phyloP scores from a whole-genome alignment of 257 asterid species.

The Haberlea rhodopensis region DNA sequence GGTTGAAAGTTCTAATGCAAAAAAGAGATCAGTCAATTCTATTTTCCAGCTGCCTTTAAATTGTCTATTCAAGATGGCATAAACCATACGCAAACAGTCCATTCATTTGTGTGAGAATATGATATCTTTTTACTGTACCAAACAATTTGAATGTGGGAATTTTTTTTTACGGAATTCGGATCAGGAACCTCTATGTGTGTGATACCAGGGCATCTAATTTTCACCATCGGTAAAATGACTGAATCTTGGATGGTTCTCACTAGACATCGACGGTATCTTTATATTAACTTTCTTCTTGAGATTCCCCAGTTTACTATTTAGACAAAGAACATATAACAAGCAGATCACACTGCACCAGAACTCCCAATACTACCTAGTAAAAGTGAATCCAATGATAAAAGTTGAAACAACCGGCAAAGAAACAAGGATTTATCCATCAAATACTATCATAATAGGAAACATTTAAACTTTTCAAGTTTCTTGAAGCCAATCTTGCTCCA shows the following conservation, averaged over 20 bases:
- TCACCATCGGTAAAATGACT: too few species aligned
- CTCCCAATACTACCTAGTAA: not conserved
- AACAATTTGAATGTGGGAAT: too few species aligned
- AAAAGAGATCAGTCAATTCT: not conserved
- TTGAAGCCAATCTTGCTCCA: not conserved
- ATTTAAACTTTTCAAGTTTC: too few species aligned
- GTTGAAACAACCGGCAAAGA: too few species aligned
- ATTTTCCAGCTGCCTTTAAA: not conserved
- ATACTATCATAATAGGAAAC: not conserved
- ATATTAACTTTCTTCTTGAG: not conserved
- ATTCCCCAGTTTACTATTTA: not conserved
- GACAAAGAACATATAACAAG: not conserved
- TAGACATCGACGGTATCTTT: too few species aligned
- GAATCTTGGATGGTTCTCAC: too few species aligned
- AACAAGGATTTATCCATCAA: not conserved
- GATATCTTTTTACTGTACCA: not conserved
- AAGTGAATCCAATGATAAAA: not conserved
- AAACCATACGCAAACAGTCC: not conserved
- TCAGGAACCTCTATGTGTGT: too few species aligned
- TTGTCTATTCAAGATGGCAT: not conserved
- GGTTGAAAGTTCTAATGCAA: not conserved
- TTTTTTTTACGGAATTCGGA: too few species aligned
- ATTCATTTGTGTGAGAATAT: too few species aligned
- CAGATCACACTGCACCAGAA: constrained; percentile 9
- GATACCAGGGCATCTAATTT: too few species aligned